Evolutionary conservation across 2,329 filamentous ascomycete species (phyloP), one percentile per base, ranked within the genome.

Genomic region (Chaetomiaceae sp.): DNA sequence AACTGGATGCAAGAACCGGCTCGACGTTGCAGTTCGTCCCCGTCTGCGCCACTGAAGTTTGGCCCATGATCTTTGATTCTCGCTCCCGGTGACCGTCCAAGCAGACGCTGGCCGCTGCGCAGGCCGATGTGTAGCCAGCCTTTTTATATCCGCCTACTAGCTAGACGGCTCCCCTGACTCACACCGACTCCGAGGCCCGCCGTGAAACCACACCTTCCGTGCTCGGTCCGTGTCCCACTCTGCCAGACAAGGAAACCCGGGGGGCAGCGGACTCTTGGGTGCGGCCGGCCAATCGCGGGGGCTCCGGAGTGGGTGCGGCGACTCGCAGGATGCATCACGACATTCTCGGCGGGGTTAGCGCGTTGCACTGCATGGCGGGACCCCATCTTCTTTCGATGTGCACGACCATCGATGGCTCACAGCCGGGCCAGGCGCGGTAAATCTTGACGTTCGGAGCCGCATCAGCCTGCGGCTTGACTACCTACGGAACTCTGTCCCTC

Each of bases 311-410:
- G 43, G 31, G 16, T 30, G 49, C 49, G 35, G 25, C 41, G 42
- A 27, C 17, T 30, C 42, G 31, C 44, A 44, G 39, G 38, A 25
- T 48, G 44, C 44, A 48, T 43, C 44, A 19, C 38, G 19, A 37
- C 42, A 31, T 49, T 27, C 33, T 14, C 12, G 46, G 30, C 4
- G 6, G 17, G 37, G 17, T 12, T 51, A 41, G 37, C 19, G 34
- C n/a, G 16, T 25, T 12, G 34, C 9, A n/a, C 12, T 16, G 25
- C 25, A 27, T 27, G 25, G 10, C 10, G 6, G 25, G 6, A 6
- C 25, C 25, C 25, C 25, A 27, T 27, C 10, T 27, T 27, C 25
- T 27, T n/a, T n/a, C 25, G 6, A 10, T 27, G 25, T 7, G 25
- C 25, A 27, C 25, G 6, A 6, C 25, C 17, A 3, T n/a, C n/a